Conservation (phyloP, 441 rosid species). For the Brassica balearica region DNA sequence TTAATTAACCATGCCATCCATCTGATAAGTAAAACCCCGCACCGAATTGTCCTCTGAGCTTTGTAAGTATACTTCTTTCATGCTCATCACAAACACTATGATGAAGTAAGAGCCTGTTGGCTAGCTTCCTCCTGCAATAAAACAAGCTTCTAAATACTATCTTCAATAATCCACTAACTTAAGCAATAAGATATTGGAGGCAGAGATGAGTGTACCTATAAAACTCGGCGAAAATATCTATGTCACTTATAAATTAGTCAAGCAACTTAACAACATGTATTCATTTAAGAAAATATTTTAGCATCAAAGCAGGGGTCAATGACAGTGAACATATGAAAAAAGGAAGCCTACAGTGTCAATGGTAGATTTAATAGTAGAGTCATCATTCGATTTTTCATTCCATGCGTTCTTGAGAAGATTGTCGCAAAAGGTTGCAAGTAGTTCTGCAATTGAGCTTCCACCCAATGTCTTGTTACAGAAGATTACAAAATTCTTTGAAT, state of each 20-base stretch:
- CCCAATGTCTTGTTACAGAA: constrained; percentile 80
- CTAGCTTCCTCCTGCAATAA: constrained; percentile 64
- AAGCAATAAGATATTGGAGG: not conserved
- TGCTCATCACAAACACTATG: constrained; percentile 75
- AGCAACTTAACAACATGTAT: constrained; percentile 43
- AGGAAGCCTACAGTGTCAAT: constrained; percentile 62
- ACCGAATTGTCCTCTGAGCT: constrained; percentile 88
- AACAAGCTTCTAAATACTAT: not conserved
- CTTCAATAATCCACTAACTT: not conserved
- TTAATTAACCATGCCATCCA: constrained; percentile 86
- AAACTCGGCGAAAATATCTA: constrained; percentile 89
- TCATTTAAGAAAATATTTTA: constrained; percentile 2
- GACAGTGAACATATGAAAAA: not conserved
- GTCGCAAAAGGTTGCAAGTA: constrained; percentile 81
- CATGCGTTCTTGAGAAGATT: constrained; percentile 79
- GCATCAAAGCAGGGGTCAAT: constrained; percentile 6
- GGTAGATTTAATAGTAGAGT: constrained; percentile 68
- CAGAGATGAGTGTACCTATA: constrained; percentile 48
- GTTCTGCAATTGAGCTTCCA: constrained; percentile 81
- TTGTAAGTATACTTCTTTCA: constrained; percentile 78
- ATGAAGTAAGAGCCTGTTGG: constrained; percentile 85
- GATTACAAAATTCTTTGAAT: constrained; percentile 78
- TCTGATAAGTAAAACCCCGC: constrained; percentile 91
- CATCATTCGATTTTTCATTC: constrained; percentile 77
- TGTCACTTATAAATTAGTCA: constrained; percentile 66